Base-by-base conservation (phyloP, 2,329 filamentous ascomycete species). In the Tolypocladium endophyticum region DNA sequence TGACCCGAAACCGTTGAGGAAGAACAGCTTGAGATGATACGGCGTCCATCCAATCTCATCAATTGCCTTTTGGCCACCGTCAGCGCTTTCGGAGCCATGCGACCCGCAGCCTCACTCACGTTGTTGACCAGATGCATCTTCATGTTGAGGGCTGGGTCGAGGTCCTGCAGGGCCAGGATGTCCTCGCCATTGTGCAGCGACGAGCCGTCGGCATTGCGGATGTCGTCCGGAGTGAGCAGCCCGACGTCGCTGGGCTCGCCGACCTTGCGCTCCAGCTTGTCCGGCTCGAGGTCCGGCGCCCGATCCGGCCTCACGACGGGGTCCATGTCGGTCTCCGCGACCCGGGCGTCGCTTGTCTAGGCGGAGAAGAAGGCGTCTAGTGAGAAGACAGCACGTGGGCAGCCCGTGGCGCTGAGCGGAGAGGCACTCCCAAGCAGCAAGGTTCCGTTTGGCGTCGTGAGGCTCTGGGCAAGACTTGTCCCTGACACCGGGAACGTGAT, bases 91-190 rank as follows among this genome's bases (percentile, higher is more conserved):
- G 20, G 50, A 30, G 14, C 50, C 18, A 30, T 20, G 30, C 4
- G 47, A 33, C 1, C 30, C 28, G 12, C 30, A 58, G 56, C 16
- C 65, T 55, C 58, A 65, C 80, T 72, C 66, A 84, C 84, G 70
- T 89, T 81, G 68, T 89, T 89, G 61, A 89, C 80, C 35, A 89
- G 75, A 64, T 85, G 80, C 84, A 88, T 89, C 70, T 89, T 88
- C 47, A 80, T 80, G 65, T 83, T 82, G 53, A 88, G 72, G 1
- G 81, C 84, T 5, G 83, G 82, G 67, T 88, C 85, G 35, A 82
- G 72, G 65, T 82, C 77, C 69, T 87, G 81, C 58, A 78, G 71
- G 5, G 75, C 77, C 18, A 88, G 75, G 30, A 88, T 71, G 64
- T 88, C 85, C 59, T 75, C 69, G 54, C 65, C 69, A 25, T 65